Base-by-base conservation (phyloP, 2,329 filamentous ascomycete genomes). In the Colletotrichum somersetense region DNA sequence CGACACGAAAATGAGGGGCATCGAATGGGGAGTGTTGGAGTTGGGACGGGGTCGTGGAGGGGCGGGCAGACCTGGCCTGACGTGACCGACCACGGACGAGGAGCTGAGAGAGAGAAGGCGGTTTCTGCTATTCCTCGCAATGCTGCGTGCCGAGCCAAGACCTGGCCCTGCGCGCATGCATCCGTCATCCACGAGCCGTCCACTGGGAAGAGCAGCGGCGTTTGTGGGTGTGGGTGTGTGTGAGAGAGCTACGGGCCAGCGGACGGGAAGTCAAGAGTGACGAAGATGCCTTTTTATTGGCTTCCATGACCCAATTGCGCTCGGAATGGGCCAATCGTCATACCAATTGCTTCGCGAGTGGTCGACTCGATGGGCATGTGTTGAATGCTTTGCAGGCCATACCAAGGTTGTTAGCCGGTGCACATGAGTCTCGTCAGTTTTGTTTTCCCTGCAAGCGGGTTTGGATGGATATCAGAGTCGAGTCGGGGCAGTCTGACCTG, bases 1-100 rank as follows among this genome's bases (percentile, higher is more conserved):
- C 23, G 67, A 67, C 38, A 56, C 26, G 55, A 71, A 68, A 72
- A 64, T 65, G 69, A 72, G 70, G 70, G 70, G 70, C 66, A 72
- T 42, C 58, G 59, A 30, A 65, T 42, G 66, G 66, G 58, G 65
- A 35, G 53, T 23, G 42, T 56, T 64, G 67, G 67, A 66, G 67
- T 53, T 53, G 62, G 35, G 44, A 70, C 56, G 62, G 67, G 62
- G 67, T 67, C 56, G 64, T 72, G 59, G 69, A 69, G 59, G 58
- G 69, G 57, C 57, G 65, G 40, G 44, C 53, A 56, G 59, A 44
- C 58, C 46, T n/a, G 61, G 11, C 44, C 42, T 8, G 44, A n/a
- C 44, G 18, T n/a, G 18, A 44, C 42, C 35, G 57, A 42, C 62
- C n/a, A 42, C 42, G n/a, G 52, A 50, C 35, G 33, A 48, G 58